phyloP scores from a whole-genome alignment of 768 basidiomycete genomes.

The Lactarius tabidus region DNA sequence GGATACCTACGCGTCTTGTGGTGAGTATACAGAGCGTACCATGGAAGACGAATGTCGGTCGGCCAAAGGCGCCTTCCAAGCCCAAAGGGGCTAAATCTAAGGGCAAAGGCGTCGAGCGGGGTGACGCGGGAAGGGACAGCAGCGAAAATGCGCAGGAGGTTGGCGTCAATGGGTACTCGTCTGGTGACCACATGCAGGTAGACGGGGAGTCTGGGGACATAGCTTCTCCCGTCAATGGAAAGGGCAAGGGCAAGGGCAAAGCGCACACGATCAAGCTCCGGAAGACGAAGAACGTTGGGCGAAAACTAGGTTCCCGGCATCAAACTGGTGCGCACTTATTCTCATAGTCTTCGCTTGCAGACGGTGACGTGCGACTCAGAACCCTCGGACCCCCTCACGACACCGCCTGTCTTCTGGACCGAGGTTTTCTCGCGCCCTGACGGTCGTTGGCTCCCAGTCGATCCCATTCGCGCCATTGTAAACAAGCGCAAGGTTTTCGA shows the following conservation, averaged over 20 bases:
- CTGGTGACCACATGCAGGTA: constrained; percentile 41
- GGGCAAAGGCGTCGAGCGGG: constrained; percentile 30
- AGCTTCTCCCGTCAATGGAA: constrained; percentile 33
- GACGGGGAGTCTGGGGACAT: constrained; percentile 32
- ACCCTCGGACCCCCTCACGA: constrained; percentile 51
- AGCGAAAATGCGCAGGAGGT: constrained; percentile 41
- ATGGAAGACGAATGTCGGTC: constrained; percentile 71
- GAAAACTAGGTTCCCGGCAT: constrained; percentile 36
- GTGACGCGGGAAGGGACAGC: constrained; percentile 34
- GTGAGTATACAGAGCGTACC: constrained; percentile 90
- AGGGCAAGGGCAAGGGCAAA: constrained; percentile 48
- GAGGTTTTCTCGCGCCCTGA: constrained; percentile 95
- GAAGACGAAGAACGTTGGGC: constrained; percentile 49
- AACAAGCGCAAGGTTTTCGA: constrained; percentile 81
- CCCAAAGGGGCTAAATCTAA: constrained; percentile 40
- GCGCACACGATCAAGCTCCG: constrained; percentile 56
- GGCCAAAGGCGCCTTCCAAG: constrained; percentile 46
- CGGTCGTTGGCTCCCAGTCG: constrained; percentile 87
- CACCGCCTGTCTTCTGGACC: constrained; percentile 92
- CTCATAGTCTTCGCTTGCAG: neutral
- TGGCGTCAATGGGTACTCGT: constrained; percentile 30
- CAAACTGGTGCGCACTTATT: constrained; percentile 10
- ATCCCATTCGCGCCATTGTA: constrained; percentile 76
- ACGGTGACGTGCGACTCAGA: neutral
- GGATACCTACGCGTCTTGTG: constrained; percentile 82